Evolutionary conservation across 1,284 basidiomycete genomes (phyloP), one percentile per base, ranked within the genome.

Genomic region (Ganoderma resinaceum): DNA sequence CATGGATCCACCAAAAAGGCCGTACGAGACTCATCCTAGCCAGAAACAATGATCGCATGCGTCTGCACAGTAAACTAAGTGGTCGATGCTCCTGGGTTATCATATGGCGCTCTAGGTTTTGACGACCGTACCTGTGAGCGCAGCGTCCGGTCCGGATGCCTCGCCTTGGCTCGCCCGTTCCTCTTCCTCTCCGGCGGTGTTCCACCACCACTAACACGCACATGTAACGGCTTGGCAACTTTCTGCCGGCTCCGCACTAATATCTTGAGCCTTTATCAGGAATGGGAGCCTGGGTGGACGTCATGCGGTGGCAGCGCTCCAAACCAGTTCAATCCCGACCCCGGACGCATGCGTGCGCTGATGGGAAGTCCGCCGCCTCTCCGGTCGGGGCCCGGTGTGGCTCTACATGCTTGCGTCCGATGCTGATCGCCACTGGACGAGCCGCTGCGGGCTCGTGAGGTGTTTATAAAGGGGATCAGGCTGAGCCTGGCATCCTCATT

Each of bases 401-500:
- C 46, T 49, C 46, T 49, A 12, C 46, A 49, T 11, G 9, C 11
- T 49, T 49, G 46, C 26, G 46, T 49, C 23, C 11, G 46, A 49
- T 49, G 23, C 46, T 26, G 46, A 49, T 49, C 46, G 46, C n/a
- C 11, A 12, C 12, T 26, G 11, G 46, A 9, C 37, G 58, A n/a
- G 37, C n/a, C 58, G 20, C 9, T 3, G n/a, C 57, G 38, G 31
- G 35, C 3, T 29, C 5, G 35, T 8, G 37, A 23, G 37, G n/a
- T n/a, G 23, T 35, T 65, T 60, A 46, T 61, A 65, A 65, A 38
- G 58, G 58, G 2, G 43, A 58, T 6, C 42, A 38, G 23, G 53
- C 29, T 52, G 16, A 33, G 23, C 12, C 5, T 16, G 61, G 2
- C 20, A 12, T 33, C 61, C 58, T 46, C 55, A 62, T 61, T 57